Evolutionary conservation across 2,329 filamentous ascomycete species (phyloP), one percentile per base, ranked within the genome.

Genomic region (Nemania abortiva): DNA sequence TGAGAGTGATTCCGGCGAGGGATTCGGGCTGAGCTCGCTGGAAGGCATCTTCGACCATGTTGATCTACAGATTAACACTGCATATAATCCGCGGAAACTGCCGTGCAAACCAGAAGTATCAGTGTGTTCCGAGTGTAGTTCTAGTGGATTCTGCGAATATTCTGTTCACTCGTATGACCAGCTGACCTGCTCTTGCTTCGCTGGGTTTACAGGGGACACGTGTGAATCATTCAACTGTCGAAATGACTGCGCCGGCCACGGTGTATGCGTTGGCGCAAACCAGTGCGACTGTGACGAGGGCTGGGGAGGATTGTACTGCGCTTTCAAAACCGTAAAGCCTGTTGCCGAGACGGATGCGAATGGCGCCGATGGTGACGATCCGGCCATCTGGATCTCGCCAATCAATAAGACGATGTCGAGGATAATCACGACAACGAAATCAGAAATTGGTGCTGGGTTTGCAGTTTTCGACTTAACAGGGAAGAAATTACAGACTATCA

Each of bases 371-470:
- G 83, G 84, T 0, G 83, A 85, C 42, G 84, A 85, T 57, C 84
- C 84, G 0, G 83, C 83, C 0, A 82, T 85, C 27, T 86, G 83
- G 84, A 82, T 85, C 59, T 84, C 83, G 0, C 82, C 83, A 0
- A 72, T 75, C 1, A 73, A 79, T 0, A 78, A 79, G 0, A 79
- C 80, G 0, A 74, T 82, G 55, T 87, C 85, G 5, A 84, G 80
- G 20, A 82, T 88, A 39, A 82, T 88, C 34, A 86, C 84, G 0
- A 87, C 86, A 0, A 85, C 83, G 13, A 87, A 87, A 71, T 86
- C 84, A 1, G 80, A 82, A 5, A 74, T 79, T 1, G 85, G 84
- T 0, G 82, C 85, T 6, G 85, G 86, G 0, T 79, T 88, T 4
- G 81, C 78, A 0, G 83, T 87, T 0, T 87, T 85, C 39, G 83